A percentile compares a stretch with the other conserved stretches of the same genome.
Conservation (phyloP, 2,329 filamentous ascomycete species). For the Cladorrhinum sp. region DNA sequence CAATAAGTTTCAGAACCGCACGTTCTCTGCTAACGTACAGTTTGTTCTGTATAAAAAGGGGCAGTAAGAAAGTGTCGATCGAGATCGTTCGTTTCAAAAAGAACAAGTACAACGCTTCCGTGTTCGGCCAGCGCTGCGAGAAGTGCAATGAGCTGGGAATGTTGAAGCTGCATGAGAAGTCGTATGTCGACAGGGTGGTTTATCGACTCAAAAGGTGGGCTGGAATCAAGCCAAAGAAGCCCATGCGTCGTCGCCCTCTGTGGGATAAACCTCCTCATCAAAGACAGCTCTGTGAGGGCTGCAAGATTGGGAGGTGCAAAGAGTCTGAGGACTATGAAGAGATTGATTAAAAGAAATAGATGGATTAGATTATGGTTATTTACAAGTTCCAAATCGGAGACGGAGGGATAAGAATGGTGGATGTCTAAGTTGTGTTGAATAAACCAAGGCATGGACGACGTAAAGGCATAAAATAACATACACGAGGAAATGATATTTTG, state of each 20-base stretch:
- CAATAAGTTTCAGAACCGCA: no score
- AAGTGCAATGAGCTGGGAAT: slow-evolving; percentile 31
- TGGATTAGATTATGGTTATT: no score
- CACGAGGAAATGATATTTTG: no score
- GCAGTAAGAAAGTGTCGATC: not conserved
- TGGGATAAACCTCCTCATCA: slow-evolving; percentile 27
- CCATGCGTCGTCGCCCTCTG: not conserved
- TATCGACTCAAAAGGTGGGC: slow-evolving; percentile 39
- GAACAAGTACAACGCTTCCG: slow-evolving; percentile 35
- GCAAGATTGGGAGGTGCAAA: slow-evolving; percentile 33
- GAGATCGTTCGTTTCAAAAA: not conserved
- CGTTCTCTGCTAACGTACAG: no score
- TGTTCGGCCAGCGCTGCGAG: slow-evolving; percentile 34
- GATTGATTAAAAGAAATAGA: no score
- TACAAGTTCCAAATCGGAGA: no score
- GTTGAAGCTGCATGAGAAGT: slow-evolving; percentile 29
- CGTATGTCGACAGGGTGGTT: slow-evolving; percentile 36
- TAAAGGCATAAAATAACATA: no score
- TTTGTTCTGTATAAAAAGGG: not conserved
- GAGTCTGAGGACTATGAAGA: no score
- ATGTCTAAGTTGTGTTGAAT: no score
- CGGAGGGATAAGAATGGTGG: no score
- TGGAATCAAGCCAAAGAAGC: slow-evolving; percentile 22
- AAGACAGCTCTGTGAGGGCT: slow-evolving; percentile 35
- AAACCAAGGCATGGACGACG: no score